Evolutionary conservation across 2,329 filamentous ascomycete species (phyloP).

Genomic region (Chaetomium strumarium): DNA sequence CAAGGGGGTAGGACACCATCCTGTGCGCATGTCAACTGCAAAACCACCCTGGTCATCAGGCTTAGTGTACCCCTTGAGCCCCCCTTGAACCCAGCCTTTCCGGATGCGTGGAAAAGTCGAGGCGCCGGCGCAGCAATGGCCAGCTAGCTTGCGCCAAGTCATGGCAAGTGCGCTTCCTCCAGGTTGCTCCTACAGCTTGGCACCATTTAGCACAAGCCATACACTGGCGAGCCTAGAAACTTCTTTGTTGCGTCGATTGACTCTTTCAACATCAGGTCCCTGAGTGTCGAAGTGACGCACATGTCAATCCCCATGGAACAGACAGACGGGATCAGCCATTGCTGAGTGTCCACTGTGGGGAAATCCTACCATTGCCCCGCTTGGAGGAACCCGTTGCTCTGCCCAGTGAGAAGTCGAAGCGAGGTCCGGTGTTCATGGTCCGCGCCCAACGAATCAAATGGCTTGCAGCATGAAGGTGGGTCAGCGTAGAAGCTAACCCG

Average conservation of each 20-base stretch:
- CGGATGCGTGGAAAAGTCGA: constrained; percentile 14
- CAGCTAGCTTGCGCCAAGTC: constrained; percentile 3
- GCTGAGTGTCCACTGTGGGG: constrained; percentile 9
- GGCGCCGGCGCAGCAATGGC: constrained; percentile 1
- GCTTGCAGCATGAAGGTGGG: neutral
- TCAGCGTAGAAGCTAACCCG: neutral
- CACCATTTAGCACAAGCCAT: neutral
- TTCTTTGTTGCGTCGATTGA: too few species aligned
- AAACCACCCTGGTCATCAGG: constrained; percentile 2
- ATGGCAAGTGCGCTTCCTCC: neutral
- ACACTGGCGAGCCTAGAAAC: neutral
- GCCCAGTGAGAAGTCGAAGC: neutral
- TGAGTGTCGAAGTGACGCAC: neutral
- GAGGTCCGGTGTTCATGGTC: neutral
- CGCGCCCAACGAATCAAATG: neutral
- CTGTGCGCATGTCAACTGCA: neutral
- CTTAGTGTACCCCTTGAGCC: neutral
- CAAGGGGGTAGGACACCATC: constrained; percentile 16
- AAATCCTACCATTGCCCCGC: neutral
- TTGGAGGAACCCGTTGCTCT: neutral
- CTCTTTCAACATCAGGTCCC: neutral
- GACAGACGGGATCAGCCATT: neutral
- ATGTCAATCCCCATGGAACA: neutral
- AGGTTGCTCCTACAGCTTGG: constrained; percentile 3
- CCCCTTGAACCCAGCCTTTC: constrained; percentile 14